A percentile compares a stretch with the other conserved stretches of the same genome.
Evolutionary conservation across 2,329 filamentous ascomycete species (phyloP).

Genomic region (Phialophora macrospora): DNA sequence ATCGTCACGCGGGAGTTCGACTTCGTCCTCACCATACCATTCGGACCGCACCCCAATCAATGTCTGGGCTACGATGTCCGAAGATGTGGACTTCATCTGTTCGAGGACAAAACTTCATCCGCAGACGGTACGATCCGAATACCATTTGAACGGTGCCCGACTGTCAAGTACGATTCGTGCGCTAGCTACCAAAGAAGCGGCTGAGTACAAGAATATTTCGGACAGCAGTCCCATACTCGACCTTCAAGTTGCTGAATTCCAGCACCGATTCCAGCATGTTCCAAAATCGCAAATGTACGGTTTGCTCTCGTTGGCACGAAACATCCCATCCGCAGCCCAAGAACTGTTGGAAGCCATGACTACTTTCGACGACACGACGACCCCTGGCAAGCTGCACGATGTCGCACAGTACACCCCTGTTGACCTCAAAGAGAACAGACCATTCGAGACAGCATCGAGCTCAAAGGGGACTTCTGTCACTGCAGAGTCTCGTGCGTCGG

Average conservation of each 20-base stretch:
- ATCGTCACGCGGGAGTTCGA: slow-evolving; percentile 39
- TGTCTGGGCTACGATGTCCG: slow-evolving; percentile 62
- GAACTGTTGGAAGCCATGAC: slow-evolving; percentile 64
- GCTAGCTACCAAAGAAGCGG: slow-evolving; percentile 56
- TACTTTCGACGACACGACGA: slow-evolving; percentile 41
- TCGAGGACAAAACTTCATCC: slow-evolving; percentile 54
- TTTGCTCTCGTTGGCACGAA: slow-evolving; percentile 62
- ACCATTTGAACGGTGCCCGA: slow-evolving; percentile 63
- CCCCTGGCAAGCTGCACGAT: slow-evolving; percentile 18
- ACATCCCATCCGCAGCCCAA: slow-evolving; percentile 62
- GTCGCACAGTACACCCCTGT: slow-evolving; percentile 54
- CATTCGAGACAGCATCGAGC: slow-evolving; percentile 33
- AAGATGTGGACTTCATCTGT: slow-evolving; percentile 66
- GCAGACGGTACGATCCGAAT: slow-evolving; percentile 59
- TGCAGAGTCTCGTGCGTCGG: slow-evolving; percentile 44
- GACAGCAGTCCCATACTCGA: slow-evolving; percentile 52
- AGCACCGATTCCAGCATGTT: slow-evolving; percentile 60
- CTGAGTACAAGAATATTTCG: slow-evolving; percentile 45
- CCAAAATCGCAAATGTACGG: slow-evolving; percentile 55
- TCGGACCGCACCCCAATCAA: slow-evolving; percentile 47
- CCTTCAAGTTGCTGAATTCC: slow-evolving; percentile 59
- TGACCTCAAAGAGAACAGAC: slow-evolving; percentile 38
- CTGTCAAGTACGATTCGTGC: slow-evolving; percentile 60
- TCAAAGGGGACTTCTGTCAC: slow-evolving; percentile 13
- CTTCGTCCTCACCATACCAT: slow-evolving; percentile 34